Conservation (phyloP, 2,329 filamentous ascomycete genomes). For the Clarireedia paspali region DNA sequence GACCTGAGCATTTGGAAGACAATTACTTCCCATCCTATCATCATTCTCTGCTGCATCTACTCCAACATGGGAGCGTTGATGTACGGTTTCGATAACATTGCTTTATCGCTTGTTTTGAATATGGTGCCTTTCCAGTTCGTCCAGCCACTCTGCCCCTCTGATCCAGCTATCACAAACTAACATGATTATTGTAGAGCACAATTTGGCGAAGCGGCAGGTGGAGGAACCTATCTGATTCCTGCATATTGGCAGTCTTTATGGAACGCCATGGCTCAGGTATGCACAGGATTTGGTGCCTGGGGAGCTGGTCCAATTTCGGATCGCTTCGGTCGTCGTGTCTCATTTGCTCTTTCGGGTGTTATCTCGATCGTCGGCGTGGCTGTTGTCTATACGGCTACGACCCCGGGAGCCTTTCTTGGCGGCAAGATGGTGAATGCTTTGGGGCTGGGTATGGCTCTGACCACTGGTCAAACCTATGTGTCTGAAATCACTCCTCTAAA, state of each 20-base stretch:
- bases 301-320: background rate
- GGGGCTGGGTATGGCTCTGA: slow-evolving; percentile 1
- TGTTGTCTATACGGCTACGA: background rate
- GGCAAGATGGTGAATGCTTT: background rate
- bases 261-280: background rate
- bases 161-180: background rate
- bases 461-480: background rate
- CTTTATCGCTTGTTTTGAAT: background rate
- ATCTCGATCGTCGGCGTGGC: background rate
- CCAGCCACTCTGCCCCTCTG: no score
- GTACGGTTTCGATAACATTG: background rate
- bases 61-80: background rate
- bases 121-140: slow-evolving; percentile 1
- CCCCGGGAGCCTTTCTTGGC: background rate
- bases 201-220: background rate
- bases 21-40: background rate
- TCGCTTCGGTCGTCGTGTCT: background rate
- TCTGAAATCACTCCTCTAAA: background rate
- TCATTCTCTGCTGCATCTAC: background rate
- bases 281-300: slow-evolving; percentile 1
- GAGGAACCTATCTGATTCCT: background rate
- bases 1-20: background rate
- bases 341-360: background rate
- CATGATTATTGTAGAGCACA: background rate
- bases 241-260: slow-evolving; percentile 1